Conservation (phyloP, 345 rosid genomes). For the Barbarea vulgaris region DNA sequence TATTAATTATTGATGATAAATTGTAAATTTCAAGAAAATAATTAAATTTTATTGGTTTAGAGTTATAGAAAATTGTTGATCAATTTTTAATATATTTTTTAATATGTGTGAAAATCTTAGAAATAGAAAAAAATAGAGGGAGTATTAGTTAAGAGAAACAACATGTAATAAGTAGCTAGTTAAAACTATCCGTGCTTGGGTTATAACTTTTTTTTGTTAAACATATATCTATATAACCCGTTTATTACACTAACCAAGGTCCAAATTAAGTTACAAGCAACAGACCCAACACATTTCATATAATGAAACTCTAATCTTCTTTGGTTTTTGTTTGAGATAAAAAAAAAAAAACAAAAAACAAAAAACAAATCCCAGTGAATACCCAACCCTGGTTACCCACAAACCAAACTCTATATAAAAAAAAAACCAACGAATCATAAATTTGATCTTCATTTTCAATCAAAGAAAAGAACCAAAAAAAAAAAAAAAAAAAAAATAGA, state of each 20-base stretch:
- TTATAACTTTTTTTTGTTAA: not conserved
- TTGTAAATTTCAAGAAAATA: no score
- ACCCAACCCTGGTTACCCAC: constrained; percentile 21
- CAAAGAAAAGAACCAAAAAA: constrained; percentile 11
- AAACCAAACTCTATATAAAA: constrained; percentile 22
- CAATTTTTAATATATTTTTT: no score
- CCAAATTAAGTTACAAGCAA: constrained; percentile 6
- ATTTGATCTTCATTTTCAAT: constrained; percentile 20
- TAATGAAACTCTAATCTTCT: constrained; percentile 17
- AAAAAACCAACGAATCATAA: constrained; percentile 29
- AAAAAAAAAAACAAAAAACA: not conserved
- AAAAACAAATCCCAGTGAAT: constrained; percentile 8
- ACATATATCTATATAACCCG: constrained; percentile 3
- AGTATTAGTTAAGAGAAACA: no score
- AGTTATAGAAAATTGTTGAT: no score
- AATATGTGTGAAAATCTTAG: no score
- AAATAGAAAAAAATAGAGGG: no score
- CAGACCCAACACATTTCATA: constrained; percentile 19
- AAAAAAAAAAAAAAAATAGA: not conserved
- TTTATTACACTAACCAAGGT: constrained; percentile 25
- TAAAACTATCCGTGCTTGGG: not conserved
- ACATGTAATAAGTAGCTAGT: not conserved
- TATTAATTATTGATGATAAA: no score
- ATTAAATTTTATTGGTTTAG: no score
- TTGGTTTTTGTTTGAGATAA: constrained; percentile 33